Percentiles rank a stretch among this genome's conserved stretches.
Evolutionary conservation across 345 rosid species (phyloP).

Genomic region (Mallotus nudiflorus): DNA sequence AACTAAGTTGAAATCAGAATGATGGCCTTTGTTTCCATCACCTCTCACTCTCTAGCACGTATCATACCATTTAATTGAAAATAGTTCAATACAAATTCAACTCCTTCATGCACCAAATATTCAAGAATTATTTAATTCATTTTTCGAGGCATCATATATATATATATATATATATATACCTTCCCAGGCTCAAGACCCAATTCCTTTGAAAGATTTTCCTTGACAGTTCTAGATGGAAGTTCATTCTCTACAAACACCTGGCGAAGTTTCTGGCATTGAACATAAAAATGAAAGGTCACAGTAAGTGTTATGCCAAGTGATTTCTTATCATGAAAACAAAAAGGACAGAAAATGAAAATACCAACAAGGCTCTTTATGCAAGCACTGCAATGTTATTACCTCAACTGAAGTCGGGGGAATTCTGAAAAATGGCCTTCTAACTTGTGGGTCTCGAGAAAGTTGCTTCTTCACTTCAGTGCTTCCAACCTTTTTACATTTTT

Average conservation of each 20-base stretch:
- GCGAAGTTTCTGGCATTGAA: conserved; percentile 77
- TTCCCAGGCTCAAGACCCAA: conserved; percentile 79
- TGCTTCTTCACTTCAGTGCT: conserved; percentile 34
- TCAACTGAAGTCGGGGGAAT: conserved; percentile 74
- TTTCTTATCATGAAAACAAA: conserved; percentile 2
- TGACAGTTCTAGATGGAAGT: conserved; percentile 80
- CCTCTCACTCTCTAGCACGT: neutral
- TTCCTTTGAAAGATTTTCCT: conserved; percentile 76
- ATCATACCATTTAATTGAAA: neutral
- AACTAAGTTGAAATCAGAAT: neutral
- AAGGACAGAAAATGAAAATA: neutral
- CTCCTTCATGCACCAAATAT: neutral
- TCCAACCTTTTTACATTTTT: conserved; percentile 39
- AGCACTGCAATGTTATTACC: conserved; percentile 46
- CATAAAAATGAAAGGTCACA: conserved; percentile 13
- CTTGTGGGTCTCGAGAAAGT: conserved; percentile 40
- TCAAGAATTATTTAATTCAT: neutral
- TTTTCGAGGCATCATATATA: neutral
- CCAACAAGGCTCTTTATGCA: conserved; percentile 4
- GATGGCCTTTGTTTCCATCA: neutral
- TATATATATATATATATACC: conserved; percentile 40
- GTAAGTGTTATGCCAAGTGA: conserved; percentile 4
- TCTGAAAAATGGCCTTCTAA: conserved; percentile 61
- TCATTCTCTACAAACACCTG: conserved; percentile 87
- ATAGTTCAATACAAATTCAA: neutral